Conservation (phyloP, 441 rosid genomes). For the Pelargonium cotyledonis region DNA sequence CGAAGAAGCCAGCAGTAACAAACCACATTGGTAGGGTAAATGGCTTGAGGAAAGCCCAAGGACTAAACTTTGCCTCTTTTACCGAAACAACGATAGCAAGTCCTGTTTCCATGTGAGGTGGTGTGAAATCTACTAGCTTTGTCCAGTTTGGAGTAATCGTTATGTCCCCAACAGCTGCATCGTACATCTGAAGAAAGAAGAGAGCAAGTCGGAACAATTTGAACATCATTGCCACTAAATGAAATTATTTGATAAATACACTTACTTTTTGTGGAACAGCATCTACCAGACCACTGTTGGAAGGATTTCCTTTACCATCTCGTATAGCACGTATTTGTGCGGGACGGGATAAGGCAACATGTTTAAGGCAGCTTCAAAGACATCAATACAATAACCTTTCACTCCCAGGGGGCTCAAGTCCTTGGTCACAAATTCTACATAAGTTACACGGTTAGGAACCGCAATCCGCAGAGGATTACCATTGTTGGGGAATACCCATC, state of each 20-base stretch:
- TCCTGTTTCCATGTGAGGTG: conserved; percentile 89
- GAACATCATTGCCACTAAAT: background rate
- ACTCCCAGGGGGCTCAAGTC: conserved; percentile 64
- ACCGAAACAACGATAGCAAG: conserved; percentile 81
- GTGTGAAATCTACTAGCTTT: conserved; percentile 82
- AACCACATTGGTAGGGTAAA: conserved; percentile 80
- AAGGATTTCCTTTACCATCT: conserved; percentile 57
- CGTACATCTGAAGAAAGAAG: conserved; percentile 44
- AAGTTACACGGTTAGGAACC: conserved; percentile 73
- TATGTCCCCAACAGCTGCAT: conserved; percentile 84
- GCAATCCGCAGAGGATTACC: conserved; percentile 66
- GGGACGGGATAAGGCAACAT: conserved; percentile 87
- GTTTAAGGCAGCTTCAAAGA: conserved; percentile 77
- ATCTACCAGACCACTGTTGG: conserved; percentile 43
- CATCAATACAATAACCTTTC: conserved; percentile 78
- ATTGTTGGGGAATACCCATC: conserved; percentile 90
- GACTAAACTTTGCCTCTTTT: conserved; percentile 54
- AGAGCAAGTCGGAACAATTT: conserved; percentile 11
- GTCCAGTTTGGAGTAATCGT: conserved; percentile 73
- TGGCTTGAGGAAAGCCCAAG: conserved; percentile 95
- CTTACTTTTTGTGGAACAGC: conserved; percentile 65
- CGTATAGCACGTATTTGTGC: conserved; percentile 46
- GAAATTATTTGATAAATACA: conserved; percentile 16
- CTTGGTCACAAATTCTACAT: conserved; percentile 42
- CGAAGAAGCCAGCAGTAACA: conserved; percentile 73